Evolutionary conservation across 2,329 filamentous ascomycete genomes (phyloP).

Genomic region (Hypoxylon sp.): DNA sequence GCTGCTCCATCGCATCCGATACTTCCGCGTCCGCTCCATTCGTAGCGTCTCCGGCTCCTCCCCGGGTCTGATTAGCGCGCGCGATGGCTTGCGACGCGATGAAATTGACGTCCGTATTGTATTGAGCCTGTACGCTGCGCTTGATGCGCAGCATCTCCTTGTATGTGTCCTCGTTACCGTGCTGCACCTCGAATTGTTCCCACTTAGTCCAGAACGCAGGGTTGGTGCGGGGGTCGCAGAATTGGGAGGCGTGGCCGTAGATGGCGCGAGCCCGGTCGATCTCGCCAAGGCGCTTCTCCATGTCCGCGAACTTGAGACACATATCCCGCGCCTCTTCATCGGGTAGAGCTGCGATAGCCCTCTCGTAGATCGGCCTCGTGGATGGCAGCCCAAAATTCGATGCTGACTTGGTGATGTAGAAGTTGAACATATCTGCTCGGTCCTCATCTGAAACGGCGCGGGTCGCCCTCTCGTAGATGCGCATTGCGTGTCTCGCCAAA

Average conservation of each 20-base stretch:
- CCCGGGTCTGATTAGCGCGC: conserved; percentile 75
- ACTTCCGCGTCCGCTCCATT: conserved; percentile 65
- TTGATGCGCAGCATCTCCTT: conserved; percentile 99
- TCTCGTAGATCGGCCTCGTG: conserved; percentile 94
- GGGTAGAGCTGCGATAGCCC: conserved; percentile 92
- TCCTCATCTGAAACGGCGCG: conserved; percentile 96
- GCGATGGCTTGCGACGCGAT: conserved; percentile 96
- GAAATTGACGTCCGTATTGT: conserved; percentile 99
- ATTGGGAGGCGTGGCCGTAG: conserved; percentile 96
- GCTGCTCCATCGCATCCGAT: conserved; percentile 87
- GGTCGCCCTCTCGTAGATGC: conserved; percentile 97
- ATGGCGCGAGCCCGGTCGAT: conserved; percentile 96
- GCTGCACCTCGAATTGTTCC: conserved; percentile 97
- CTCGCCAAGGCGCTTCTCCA: conserved; percentile 92
- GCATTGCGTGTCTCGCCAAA: conserved; percentile 95
- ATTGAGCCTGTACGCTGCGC: conserved; percentile 95
- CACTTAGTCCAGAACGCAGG: conserved; percentile 95
- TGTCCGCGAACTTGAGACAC: conserved; percentile 98
- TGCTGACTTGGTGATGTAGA: conserved; percentile 98
- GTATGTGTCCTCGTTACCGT: conserved; percentile 99
- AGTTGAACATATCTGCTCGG: conserved; percentile 97
- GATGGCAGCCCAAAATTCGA: conserved; percentile 98
- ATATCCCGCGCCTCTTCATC: conserved; percentile 95
- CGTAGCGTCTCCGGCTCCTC: conserved; percentile 58
- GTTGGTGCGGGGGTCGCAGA: conserved; percentile 93